Evolutionary conservation across 495 filamentous ascomycete species (phyloP).

Genomic region (Staphylotrichum longicolle): DNA sequence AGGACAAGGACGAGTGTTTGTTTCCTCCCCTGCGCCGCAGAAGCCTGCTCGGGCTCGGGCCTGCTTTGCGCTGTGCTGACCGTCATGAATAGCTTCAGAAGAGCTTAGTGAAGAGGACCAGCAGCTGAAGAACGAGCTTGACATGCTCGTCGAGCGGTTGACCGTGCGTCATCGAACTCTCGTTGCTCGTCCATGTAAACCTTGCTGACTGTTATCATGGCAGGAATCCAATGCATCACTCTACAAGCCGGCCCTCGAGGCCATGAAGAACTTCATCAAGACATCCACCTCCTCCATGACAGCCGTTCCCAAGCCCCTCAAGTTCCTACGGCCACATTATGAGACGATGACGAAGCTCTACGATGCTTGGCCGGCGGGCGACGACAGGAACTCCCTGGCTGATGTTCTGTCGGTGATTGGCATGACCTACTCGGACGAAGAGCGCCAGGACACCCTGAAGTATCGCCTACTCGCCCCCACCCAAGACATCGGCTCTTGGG

Average conservation of each 20-base stretch:
- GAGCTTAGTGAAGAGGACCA: slow-evolving; percentile 98
- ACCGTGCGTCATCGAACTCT: slow-evolving; percentile 56
- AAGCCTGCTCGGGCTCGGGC: neutral
- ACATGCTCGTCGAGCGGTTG: slow-evolving; percentile 96
- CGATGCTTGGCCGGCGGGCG: slow-evolving; percentile 79
- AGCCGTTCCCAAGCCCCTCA: slow-evolving; percentile 95
- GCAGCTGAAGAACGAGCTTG: slow-evolving; percentile 94
- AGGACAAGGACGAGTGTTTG: slow-evolving; percentile 52
- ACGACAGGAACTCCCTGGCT: slow-evolving; percentile 84
- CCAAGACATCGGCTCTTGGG: slow-evolving; percentile 93
- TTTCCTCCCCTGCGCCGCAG: slow-evolving; percentile 18
- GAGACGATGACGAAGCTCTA: slow-evolving; percentile 79
- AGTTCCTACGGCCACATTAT: slow-evolving; percentile 96
- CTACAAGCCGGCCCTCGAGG: slow-evolving; percentile 87
- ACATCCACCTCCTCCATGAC: slow-evolving; percentile 99
- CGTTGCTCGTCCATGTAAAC: slow-evolving; percentile 28
- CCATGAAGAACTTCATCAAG: slow-evolving; percentile 96
- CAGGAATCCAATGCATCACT: slow-evolving; percentile 84
- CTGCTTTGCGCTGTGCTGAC: slow-evolving; percentile 24
- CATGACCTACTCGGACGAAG: slow-evolving; percentile 98
- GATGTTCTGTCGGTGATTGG: slow-evolving; percentile 96
- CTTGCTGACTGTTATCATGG: slow-evolving; percentile 15
- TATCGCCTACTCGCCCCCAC: slow-evolving; percentile 88
- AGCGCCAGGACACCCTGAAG: slow-evolving; percentile 91
- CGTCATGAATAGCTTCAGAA: slow-evolving; percentile 44